Evolutionary conservation across 1,139 yeast genomes (phyloP).

Genomic region (Arxiozyma bovina): DNA sequence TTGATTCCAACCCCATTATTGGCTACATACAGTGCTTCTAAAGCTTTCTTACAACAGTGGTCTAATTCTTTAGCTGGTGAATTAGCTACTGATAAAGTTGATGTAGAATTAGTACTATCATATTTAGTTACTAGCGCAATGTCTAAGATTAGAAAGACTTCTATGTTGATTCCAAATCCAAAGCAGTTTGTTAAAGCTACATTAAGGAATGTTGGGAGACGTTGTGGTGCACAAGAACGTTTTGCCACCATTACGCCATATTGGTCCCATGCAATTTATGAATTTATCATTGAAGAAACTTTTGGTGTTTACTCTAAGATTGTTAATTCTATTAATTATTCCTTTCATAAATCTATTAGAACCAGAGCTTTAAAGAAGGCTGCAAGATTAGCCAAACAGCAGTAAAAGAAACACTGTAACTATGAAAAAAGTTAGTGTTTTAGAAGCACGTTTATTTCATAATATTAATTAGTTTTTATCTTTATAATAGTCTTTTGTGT

Average conservation of each 20-base stretch:
- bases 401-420: conserved; percentile 6
- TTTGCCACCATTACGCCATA: conserved; percentile 82
- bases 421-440: background rate
- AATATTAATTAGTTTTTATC: no score
- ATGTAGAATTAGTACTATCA: conserved; percentile 80
- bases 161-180: conserved; percentile 74
- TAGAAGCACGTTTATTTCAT: background rate
- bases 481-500: background rate
- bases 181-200: conserved; percentile 64
- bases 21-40: conserved; percentile 93
- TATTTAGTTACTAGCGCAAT: conserved; percentile 90
- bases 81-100: conserved; percentile 56
- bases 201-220: conserved; percentile 63
- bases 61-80: conserved; percentile 86
- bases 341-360: conserved; percentile 76
- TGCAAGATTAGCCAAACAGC: conserved; percentile 36
- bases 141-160: conserved; percentile 82
- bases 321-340: conserved; percentile 58
- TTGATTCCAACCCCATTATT: conserved; percentile 83
- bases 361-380: conserved; percentile 75
- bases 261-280: conserved; percentile 92
- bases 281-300: conserved; percentile 67
- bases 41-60: conserved; percentile 92
- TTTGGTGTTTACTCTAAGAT: conserved; percentile 72
- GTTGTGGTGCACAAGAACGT: conserved; percentile 89